Evolutionary conservation across 768 basidiomycete genomes (phyloP), one percentile per base, ranked within the genome.

Genomic region (Russula foetens): DNA sequence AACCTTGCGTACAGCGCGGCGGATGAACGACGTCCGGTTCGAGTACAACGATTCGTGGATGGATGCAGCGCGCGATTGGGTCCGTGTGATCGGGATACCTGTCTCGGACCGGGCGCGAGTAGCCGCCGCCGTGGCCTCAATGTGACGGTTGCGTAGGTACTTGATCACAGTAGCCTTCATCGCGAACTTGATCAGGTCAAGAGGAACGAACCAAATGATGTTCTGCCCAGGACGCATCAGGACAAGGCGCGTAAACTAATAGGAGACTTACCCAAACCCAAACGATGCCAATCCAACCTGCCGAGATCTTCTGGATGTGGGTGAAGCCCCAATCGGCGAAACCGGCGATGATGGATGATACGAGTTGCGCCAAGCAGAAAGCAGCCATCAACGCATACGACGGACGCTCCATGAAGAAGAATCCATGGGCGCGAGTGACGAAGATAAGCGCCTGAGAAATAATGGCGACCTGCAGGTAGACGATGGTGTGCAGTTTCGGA

Each of bases 361-460:
- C 78, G 60, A 97, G 83, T 76, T 98, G 96, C 19, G 96, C 96
- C 58, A 98, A 70, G 73, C 84, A 85, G 84, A 98, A 98, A 15
- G 96, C 96, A 63, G 75, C 75, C 76, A 98, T 79, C 58, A 98
- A 84, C 31, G 96, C 96, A 33, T 79, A 75, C 35, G 96, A 97
- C 6, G 92, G 92, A 55, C 92, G 86, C 73, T 96, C 92, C 90
- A 92, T 91, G 81, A 93, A 96, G 89, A 93, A 95, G 83, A 91
- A 94, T 11, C 87, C 80, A 69, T 95, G 94, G 67, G 93, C 85
- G 76, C 93, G 92, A 43, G 93, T 96, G 73, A 95, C 84, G 78
- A 96, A 96, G 77, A 96, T 97, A 65, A 98, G 80, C 2, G 96
- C 96, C 74, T 98, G 96, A 48, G 96, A 98, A 77, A 98, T 98